Evolutionary conservation across 176 grass and related monocot genomes (phyloP).

Genomic region (Chloris gayana): DNA sequence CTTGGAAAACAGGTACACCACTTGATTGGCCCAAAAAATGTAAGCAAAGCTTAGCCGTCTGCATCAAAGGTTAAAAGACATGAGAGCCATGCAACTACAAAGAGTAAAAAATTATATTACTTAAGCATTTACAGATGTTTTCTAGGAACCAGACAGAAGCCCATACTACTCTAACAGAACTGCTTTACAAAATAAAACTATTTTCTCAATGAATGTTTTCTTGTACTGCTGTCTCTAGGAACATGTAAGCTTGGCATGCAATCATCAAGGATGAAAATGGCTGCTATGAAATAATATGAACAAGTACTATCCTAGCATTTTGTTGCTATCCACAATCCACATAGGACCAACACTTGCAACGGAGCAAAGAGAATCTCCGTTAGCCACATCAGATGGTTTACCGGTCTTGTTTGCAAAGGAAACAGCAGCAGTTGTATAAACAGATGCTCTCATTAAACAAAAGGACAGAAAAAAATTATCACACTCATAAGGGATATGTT

Average conservation of each 20-base stretch:
- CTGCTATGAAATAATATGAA: slow-evolving; percentile 36
- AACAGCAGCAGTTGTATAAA: slow-evolving; percentile 39
- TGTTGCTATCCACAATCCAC: slow-evolving; percentile 20
- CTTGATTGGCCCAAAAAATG: slow-evolving; percentile 14
- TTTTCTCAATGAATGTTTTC: background rate
- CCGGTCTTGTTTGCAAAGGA: slow-evolving; percentile 23
- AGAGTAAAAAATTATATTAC: background rate
- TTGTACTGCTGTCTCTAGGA: background rate
- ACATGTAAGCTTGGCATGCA: slow-evolving; percentile 26
- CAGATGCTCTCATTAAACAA: background rate
- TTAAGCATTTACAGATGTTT: background rate
- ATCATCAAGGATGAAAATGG: slow-evolving; percentile 19
- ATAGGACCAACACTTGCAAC: slow-evolving; percentile 21
- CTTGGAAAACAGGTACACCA: slow-evolving; percentile 1
- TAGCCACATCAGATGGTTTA: slow-evolving; percentile 23
- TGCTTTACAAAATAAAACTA: background rate
- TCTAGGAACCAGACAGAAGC: background rate
- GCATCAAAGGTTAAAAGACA: slow-evolving; percentile 23
- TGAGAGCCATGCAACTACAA: background rate
- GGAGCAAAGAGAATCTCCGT: slow-evolving; percentile 34
- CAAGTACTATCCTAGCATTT: slow-evolving; percentile 21
- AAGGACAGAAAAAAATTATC: slow-evolving; percentile 14
- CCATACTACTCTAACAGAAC: background rate
- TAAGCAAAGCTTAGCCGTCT: slow-evolving; percentile 26
- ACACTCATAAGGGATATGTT: slow-evolving; percentile 27